Evolutionary conservation across 352 stramenopile species (phyloP), one percentile per base, ranked within the genome.

Genomic region (Phytophthora agathidicida): DNA sequence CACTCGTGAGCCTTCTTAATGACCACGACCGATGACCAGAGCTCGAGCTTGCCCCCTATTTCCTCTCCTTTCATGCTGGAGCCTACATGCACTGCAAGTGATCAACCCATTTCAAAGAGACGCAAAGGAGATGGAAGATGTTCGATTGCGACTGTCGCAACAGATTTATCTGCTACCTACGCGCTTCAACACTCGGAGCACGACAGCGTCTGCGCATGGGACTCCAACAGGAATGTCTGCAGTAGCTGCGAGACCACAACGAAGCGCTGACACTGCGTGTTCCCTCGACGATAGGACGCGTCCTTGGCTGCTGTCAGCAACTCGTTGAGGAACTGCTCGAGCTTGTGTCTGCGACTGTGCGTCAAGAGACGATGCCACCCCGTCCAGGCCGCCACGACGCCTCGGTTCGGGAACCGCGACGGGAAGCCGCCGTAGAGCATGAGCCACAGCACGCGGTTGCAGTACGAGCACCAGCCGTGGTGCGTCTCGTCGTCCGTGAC

Each of bases 381-480:
- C 16, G 60, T 54, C 30, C 42, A 57, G 10, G 43, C 60, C 11
- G 69, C 62, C 1, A 79, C n/a, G 6, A 47, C 13, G 14, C 58
- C 53, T 43, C 52, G 32, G 16, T 81, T 41, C 11, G 69, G 66
- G 14, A 53, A 73, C 3, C 80, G 80, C 42, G 76, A 80, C 31
- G 80, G 75, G 39, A 90, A 90, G 38, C 68, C 16, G 13, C 57
- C 68, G 13, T 69, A 77, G 11, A 51, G 57, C 7, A 70, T 57
- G 13, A 88, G 23, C 73, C 75, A 86, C 44, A 77, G 23, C 27
- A 90, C 53, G 19, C 55, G 65, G 14, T 45, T 64, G 64, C 80
- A 90, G 51, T 84, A 88, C 11, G 44, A 51, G 60, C 80, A 90
- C 71, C 75, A 86, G 35, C 82, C 77, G 11, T 44, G 24, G 49